phyloP scores from a whole-genome alignment of 2,329 filamentous ascomycete species.

The Aspergillus versicolor region DNA sequence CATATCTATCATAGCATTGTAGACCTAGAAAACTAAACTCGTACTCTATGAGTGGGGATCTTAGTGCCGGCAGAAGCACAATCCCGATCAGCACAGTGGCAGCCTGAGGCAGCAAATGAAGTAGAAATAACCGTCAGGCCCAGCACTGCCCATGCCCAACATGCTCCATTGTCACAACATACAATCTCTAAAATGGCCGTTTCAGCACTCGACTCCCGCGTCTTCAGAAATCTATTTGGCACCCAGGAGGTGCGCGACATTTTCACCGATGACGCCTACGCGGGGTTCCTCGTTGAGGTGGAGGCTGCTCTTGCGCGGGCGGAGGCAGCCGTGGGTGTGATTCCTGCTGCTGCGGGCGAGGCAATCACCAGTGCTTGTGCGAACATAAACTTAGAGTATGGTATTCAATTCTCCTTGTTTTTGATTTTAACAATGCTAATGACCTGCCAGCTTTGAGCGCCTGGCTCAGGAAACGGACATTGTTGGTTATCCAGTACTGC shows the following conservation, averaged over 20 bases:
- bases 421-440: not conserved
- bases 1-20: not conserved
- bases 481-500: constrained; percentile 55
- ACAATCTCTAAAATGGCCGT: not conserved
- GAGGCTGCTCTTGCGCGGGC: constrained; percentile 54
- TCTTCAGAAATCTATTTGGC: constrained; percentile 54
- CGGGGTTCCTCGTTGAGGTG: constrained; percentile 40
- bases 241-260: constrained; percentile 50
- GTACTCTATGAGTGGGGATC: too few relatives aligned
- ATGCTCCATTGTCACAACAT: not conserved
- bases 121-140: not conserved
- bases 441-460: constrained; percentile 31
- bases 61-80: not conserved
- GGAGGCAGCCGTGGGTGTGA: constrained; percentile 49
- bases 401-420: not conserved
- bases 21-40: too few relatives aligned
- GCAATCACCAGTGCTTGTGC: constrained; percentile 37
- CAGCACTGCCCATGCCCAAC: not conserved
- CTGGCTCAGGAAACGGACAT: constrained; percentile 50
- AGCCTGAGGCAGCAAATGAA: not conserved
- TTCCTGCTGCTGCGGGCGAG: constrained; percentile 40
- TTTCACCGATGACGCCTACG: constrained; percentile 8
- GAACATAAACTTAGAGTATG: constrained; percentile 24
- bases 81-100: not conserved
- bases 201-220: constrained; percentile 45